Conservation (phyloP, 2,329 filamentous ascomycete genomes). For the Fusarium ambrosium region DNA sequence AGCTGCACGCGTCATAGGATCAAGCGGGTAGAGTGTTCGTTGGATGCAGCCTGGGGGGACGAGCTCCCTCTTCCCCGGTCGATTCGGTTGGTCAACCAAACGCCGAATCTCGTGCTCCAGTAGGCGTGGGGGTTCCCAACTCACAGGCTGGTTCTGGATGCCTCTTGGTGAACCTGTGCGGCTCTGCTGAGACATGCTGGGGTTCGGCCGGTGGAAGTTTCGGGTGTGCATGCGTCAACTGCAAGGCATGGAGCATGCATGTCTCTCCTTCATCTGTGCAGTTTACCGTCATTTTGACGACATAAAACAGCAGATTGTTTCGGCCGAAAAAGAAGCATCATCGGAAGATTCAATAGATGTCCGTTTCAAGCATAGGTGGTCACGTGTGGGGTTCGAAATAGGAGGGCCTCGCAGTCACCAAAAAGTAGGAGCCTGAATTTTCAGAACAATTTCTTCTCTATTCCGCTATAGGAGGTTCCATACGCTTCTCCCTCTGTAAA, state of each 20-base stretch:
- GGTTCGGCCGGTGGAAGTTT: background rate
- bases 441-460: background rate
- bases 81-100: background rate
- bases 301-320: background rate
- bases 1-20: background rate
- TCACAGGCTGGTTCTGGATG: background rate
- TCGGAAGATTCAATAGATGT: too few relatives aligned
- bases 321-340: rapidly evolving
- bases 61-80: background rate
- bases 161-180: background rate
- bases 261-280: background rate
- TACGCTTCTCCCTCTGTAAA: background rate
- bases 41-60: background rate
- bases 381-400: background rate
- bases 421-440: background rate
- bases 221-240: background rate
- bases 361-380: background rate
- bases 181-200: background rate
- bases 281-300: background rate
- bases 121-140: background rate
- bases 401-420: background rate
- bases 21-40: background rate
- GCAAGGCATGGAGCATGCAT: background rate
- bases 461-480: background rate
- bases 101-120: background rate